Percentiles rank a stretch among this genome's conserved stretches.
These are phyloP conservation scores for Thuidium tamariscinum DNA, from an alignment of 225 moss, liverwort and hornwort species.

Conservation along the genomic window DNA sequence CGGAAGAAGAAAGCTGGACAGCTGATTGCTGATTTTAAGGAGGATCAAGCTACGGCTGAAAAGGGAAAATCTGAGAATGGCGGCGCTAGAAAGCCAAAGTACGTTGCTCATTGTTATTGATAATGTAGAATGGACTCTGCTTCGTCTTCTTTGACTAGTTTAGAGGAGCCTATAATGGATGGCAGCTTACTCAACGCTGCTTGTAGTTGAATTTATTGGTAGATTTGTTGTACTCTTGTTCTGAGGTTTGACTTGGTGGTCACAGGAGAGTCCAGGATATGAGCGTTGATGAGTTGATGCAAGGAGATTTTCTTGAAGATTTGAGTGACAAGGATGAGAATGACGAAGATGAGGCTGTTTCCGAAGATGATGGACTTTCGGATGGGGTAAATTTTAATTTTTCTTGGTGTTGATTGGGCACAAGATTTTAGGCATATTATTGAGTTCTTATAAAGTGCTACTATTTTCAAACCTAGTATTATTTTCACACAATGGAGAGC, in stretches of 20 bases:
- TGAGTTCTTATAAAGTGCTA: neutral
- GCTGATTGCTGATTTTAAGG: slow-evolving; percentile 24
- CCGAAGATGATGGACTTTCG: slow-evolving; percentile 37
- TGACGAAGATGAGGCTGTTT: slow-evolving; percentile 17
- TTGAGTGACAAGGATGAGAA: slow-evolving; percentile 32
- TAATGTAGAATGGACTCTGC: neutral
- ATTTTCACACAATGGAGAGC: neutral
- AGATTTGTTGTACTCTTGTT: neutral
- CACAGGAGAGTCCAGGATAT: slow-evolving; percentile 58
- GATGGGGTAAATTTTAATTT: slow-evolving; percentile 12
- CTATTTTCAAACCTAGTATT: neutral
- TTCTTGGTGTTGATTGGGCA: neutral
- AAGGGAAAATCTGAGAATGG: slow-evolving; percentile 10
- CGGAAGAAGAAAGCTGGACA: slow-evolving; percentile 58
- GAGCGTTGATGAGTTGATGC: slow-evolving; percentile 59
- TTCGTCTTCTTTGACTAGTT: neutral
- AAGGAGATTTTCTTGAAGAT: slow-evolving; percentile 47
- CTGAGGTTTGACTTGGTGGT: neutral
- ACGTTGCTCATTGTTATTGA: neutral
- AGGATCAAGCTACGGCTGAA: slow-evolving; percentile 32
- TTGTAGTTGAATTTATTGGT: neutral
- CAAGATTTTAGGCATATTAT: neutral
- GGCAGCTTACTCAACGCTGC: neutral
- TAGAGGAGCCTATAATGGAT: neutral
- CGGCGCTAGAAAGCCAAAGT: slow-evolving; percentile 22